Evolutionary conservation across 2,329 filamentous ascomycete genomes (phyloP).

Genomic region (Alternaria incomplexa): DNA sequence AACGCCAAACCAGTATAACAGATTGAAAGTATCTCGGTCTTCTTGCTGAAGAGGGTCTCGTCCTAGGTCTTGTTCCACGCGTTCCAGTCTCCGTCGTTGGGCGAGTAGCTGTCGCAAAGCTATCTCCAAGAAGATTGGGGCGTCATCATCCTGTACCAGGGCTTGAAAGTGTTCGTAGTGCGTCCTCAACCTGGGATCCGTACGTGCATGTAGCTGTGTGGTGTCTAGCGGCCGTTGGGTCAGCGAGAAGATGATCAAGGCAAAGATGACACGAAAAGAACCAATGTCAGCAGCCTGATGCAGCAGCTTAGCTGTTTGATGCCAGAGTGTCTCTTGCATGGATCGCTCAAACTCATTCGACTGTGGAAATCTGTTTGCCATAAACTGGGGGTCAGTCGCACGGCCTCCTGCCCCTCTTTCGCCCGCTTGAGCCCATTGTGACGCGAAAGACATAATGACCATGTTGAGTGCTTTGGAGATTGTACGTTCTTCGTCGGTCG

Average conservation of each 20-base stretch:
- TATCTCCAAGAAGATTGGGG: slow-evolving; percentile 7
- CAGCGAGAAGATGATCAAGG: slow-evolving; percentile 53
- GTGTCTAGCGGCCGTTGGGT: slow-evolving; percentile 48
- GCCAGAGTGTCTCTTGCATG: slow-evolving; percentile 50
- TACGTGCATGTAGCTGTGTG: background rate
- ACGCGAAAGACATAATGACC: slow-evolving; percentile 59
- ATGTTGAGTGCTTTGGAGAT: slow-evolving; percentile 56
- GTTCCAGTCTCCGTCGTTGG: slow-evolving; percentile 9
- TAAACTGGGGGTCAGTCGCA: slow-evolving; percentile 24
- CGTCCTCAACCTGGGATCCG: background rate
- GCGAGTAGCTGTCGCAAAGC: slow-evolving; percentile 11
- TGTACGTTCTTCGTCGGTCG: slow-evolving; percentile 47
- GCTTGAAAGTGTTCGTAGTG: slow-evolving; percentile 9
- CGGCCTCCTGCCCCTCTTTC: slow-evolving; percentile 20
- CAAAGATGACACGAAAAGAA: slow-evolving; percentile 53
- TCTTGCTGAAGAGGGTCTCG: slow-evolving; percentile 32
- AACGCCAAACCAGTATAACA: slow-evolving; percentile 64
- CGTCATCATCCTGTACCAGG: slow-evolving; percentile 8
- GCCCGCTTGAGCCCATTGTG: slow-evolving; percentile 53
- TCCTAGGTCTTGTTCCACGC: slow-evolving; percentile 8
- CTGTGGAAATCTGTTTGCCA: background rate
- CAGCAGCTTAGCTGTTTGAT: slow-evolving; percentile 48
- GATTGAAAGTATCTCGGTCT: slow-evolving; percentile 56
- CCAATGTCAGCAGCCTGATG: slow-evolving; percentile 46
- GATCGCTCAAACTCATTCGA: slow-evolving; percentile 40